Evolutionary conservation across 768 basidiomycete species (phyloP).

Genomic region (Solioccasus polychromus): DNA sequence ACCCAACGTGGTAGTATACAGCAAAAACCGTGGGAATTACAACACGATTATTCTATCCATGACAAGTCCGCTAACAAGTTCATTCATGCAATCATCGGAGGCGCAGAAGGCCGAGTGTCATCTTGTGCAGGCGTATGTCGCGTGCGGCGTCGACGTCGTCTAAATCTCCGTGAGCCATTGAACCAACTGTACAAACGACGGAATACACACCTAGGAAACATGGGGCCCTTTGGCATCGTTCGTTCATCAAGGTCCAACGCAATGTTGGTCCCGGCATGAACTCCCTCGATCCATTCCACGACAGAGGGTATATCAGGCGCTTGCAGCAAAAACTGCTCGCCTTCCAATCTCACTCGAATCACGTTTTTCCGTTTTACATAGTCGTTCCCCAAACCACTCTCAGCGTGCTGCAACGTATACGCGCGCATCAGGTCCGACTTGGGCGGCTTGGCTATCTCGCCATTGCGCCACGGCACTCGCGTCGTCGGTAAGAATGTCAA

Average conservation of each 20-base stretch:
- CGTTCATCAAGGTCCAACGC: slow-evolving; percentile 90
- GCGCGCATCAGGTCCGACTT: slow-evolving; percentile 54
- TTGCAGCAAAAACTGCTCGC: slow-evolving; percentile 96
- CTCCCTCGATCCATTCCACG: slow-evolving; percentile 94
- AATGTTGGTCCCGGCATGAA: slow-evolving; percentile 91
- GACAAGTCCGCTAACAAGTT: background rate
- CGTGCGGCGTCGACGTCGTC: slow-evolving; percentile 30
- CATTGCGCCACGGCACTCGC: slow-evolving; percentile 17
- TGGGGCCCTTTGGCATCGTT: slow-evolving; percentile 85
- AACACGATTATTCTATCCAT: background rate
- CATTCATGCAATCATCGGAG: too few relatives aligned
- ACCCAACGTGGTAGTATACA: slow-evolving; percentile 28
- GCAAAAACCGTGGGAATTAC: slow-evolving; percentile 31
- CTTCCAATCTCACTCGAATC: slow-evolving; percentile 86
- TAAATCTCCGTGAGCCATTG: slow-evolving; percentile 1
- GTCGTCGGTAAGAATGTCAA: slow-evolving; percentile 23
- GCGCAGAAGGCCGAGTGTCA: background rate
- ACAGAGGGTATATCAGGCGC: slow-evolving; percentile 79
- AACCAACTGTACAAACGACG: too few relatives aligned
- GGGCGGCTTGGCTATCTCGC: slow-evolving; percentile 41
- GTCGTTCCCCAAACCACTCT: slow-evolving; percentile 93
- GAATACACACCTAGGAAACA: slow-evolving; percentile 66
- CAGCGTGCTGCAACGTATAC: slow-evolving; percentile 86
- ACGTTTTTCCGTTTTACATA: slow-evolving; percentile 93
- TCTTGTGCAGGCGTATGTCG: slow-evolving; percentile 17